Percentiles rank a stretch among this genome's conserved stretches.
These are phyloP conservation scores for Volvox reticuliferus DNA, from an alignment of 139 green algal genomes.

Conservation along the genomic window DNA sequence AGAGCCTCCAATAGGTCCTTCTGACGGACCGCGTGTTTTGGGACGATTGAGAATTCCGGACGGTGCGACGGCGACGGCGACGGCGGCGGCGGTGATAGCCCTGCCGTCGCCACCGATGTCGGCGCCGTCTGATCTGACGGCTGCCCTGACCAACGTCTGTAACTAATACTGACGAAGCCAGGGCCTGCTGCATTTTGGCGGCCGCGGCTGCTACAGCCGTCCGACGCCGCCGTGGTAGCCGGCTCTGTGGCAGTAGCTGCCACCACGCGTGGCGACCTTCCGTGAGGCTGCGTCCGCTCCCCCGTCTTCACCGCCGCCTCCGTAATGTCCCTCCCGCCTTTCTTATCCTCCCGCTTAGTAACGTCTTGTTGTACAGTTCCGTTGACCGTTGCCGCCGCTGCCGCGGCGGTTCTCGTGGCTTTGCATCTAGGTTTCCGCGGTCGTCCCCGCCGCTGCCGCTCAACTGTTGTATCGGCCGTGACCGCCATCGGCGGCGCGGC, in stretches of 20 bases:
- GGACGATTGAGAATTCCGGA: neutral
- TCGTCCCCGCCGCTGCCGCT: neutral
- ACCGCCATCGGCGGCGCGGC: too few species aligned
- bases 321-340: too few species aligned
- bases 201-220: neutral
- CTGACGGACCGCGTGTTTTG: neutral
- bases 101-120: neutral
- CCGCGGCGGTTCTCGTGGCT: too few species aligned
- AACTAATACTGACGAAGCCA: too few species aligned
- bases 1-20: constrained; percentile 30
- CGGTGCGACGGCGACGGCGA: neutral
- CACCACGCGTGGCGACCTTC: neutral
- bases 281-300: too few species aligned
- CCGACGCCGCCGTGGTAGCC: neutral
- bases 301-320: too few species aligned
- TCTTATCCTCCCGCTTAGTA: too few species aligned
- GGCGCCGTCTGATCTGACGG: neutral
- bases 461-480: neutral
- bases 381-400: too few species aligned
- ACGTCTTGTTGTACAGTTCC: too few species aligned
- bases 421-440: too few species aligned
- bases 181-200: neutral
- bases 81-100: neutral
- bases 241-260: neutral
- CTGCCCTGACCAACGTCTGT: too few species aligned